Conservation (phyloP, 108 stramenopile species). For the Stephanodiscus triporus region DNA sequence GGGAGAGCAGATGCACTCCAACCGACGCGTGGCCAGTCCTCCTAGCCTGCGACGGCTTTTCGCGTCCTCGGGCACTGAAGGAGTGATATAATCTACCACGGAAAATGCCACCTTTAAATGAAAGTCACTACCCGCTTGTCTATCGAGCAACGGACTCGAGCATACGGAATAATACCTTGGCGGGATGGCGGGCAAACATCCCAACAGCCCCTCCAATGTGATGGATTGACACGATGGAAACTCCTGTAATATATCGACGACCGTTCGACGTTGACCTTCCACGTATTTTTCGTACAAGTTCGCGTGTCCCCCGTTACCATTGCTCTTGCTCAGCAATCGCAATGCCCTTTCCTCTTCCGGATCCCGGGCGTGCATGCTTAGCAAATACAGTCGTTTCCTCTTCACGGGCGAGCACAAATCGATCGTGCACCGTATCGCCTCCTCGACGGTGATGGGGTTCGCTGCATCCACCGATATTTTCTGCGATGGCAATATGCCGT, state of each 20-base stretch:
- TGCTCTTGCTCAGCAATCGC: slow-evolving; percentile 52
- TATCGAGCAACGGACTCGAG: slow-evolving; percentile 81
- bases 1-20: slow-evolving; percentile 72
- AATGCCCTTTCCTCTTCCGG: slow-evolving; percentile 58
- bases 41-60: slow-evolving; percentile 64
- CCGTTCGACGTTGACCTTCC: slow-evolving; percentile 70
- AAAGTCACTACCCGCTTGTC: slow-evolving; percentile 17
- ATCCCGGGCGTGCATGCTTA: slow-evolving; percentile 72
- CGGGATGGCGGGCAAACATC: slow-evolving; percentile 71
- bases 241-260: slow-evolving; percentile 82
- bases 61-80: slow-evolving; percentile 34
- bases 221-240: slow-evolving; percentile 87
- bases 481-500: slow-evolving; percentile 64
- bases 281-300: slow-evolving; percentile 59
- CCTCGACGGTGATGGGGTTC: slow-evolving; percentile 60
- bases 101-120: slow-evolving; percentile 85
- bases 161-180: slow-evolving; percentile 94
- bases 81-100: slow-evolving; percentile 88
- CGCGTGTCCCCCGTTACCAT: slow-evolving; percentile 6
- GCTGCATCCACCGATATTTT: slow-evolving; percentile 65
- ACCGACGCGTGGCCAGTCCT: slow-evolving; percentile 78
- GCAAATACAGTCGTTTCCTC: slow-evolving; percentile 62
- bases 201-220: slow-evolving; percentile 70
- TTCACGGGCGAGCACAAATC: slow-evolving; percentile 82
- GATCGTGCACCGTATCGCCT: slow-evolving; percentile 58